These are phyloP conservation scores for Nadsonia starkeyi-henricii DNA, from an alignment of 1,139 yeast species.

Conservation along the genomic window DNA sequence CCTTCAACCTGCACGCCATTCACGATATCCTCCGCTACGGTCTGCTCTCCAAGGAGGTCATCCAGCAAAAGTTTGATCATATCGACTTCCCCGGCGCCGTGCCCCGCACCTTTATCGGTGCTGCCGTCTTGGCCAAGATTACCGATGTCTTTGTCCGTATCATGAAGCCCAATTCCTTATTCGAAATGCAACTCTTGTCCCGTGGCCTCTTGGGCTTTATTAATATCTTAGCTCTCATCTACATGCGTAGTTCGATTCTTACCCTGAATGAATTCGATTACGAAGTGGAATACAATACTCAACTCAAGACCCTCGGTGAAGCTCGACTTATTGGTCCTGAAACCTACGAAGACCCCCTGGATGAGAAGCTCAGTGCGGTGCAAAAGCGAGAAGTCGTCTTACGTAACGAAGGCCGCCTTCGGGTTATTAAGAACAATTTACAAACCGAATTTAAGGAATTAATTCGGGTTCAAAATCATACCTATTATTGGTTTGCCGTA, in stretches of 20 bases:
- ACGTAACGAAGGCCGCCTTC: conserved; percentile 8
- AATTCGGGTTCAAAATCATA: background rate
- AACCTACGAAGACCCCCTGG: background rate
- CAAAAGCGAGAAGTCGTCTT: conserved; percentile 1
- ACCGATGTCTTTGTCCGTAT: background rate
- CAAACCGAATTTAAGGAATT: background rate
- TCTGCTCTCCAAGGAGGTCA: conserved; percentile 16
- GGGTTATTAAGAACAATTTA: conserved; percentile 5
- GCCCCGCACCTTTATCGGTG: conserved; percentile 73
- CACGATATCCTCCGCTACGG: conserved; percentile 71
- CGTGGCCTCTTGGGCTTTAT: conserved; percentile 22
- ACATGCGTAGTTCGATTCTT: conserved; percentile 15
- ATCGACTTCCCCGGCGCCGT: conserved; percentile 73
- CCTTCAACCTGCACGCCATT: conserved; percentile 80
- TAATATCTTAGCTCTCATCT: conserved; percentile 19
- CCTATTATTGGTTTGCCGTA: conserved; percentile 37
- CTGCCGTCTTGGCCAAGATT: conserved; percentile 24
- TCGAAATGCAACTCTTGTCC: conserved; percentile 29
- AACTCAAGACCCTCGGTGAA: conserved; percentile 1
- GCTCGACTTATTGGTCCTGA: conserved; percentile 3
- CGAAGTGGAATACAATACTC: conserved; percentile 7
- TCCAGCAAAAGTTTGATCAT: conserved; percentile 49
- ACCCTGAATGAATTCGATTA: conserved; percentile 8
- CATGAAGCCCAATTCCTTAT: conserved; percentile 14
- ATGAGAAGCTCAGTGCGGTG: background rate